Conservation (phyloP, 441 rosid species). For the Populus hybrid region DNA sequence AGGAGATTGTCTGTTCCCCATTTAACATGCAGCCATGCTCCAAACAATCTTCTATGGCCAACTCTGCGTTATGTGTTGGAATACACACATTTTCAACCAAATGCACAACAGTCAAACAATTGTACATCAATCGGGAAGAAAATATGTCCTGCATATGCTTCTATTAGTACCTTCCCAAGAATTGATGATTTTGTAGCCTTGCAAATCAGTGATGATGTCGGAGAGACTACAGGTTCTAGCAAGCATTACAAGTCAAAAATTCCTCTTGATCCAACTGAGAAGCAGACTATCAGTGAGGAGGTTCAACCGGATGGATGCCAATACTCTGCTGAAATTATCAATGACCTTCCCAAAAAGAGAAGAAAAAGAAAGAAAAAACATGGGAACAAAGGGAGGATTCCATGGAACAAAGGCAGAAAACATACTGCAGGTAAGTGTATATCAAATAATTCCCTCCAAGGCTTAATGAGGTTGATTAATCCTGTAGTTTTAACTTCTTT, state of each 20-base stretch:
- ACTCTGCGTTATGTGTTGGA: slow-evolving; percentile 18
- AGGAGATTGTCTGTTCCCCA: slow-evolving; percentile 36
- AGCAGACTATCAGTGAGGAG: slow-evolving; percentile 21
- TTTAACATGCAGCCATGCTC: slow-evolving; percentile 16
- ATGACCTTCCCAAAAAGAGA: slow-evolving; percentile 32
- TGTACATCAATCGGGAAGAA: slow-evolving; percentile 21
- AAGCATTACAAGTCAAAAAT: slow-evolving; percentile 19
- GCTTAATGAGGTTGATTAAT: slow-evolving; percentile 11
- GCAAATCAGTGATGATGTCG: slow-evolving; percentile 19
- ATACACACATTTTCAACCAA: slow-evolving; percentile 19
- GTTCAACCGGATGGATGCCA: slow-evolving; percentile 12
- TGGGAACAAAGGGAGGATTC: slow-evolving; percentile 76
- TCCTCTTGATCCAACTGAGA: slow-evolving; percentile 16
- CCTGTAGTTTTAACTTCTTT: slow-evolving; percentile 2
- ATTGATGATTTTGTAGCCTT: slow-evolving; percentile 24
- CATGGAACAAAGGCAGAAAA: slow-evolving; percentile 83
- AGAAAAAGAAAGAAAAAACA: slow-evolving; percentile 60
- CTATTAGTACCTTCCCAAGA: slow-evolving; percentile 24
- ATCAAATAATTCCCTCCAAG: slow-evolving; percentile 1
- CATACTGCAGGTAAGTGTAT: slow-evolving; percentile 61
- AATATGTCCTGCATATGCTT: slow-evolving; percentile 12
- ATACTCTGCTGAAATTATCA: slow-evolving; percentile 11
- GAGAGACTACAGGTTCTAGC: slow-evolving; percentile 27
- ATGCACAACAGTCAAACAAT: slow-evolving; percentile 11
- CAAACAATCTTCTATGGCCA: slow-evolving; percentile 20